phyloP scores from a whole-genome alignment of 2,329 filamentous ascomycete species.

The Ophiocordyceps camponoti-rufipedis region DNA sequence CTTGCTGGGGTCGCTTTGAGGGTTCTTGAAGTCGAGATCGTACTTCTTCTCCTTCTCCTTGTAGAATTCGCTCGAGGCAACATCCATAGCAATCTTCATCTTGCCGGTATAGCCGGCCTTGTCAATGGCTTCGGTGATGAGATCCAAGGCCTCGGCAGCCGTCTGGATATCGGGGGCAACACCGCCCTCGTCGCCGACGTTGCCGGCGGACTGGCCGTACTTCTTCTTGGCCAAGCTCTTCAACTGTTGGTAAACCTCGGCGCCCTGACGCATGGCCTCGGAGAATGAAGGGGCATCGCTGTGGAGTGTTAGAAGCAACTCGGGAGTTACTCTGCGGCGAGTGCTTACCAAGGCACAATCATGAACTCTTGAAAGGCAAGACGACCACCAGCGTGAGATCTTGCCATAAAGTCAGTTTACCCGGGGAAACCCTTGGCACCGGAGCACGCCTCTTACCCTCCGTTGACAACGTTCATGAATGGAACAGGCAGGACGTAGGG shows the following conservation, averaged over 20 bases:
- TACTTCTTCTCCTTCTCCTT: slow-evolving; percentile 97
- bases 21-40: slow-evolving; percentile 99
- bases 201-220: slow-evolving; percentile 96
- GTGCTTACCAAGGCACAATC: slow-evolving; percentile 58
- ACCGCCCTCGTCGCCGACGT: slow-evolving; percentile 98
- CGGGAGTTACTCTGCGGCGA: too few species aligned
- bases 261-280: slow-evolving; percentile 88
- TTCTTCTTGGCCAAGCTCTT: slow-evolving; percentile 97
- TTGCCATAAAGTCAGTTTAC: slow-evolving; percentile 9
- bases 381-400: slow-evolving; percentile 93
- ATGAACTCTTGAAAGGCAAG: slow-evolving; percentile 94
- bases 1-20: slow-evolving; percentile 85
- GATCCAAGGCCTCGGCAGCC: slow-evolving; percentile 85
- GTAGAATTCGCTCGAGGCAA: slow-evolving; percentile 99
- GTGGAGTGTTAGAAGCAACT: not conserved
- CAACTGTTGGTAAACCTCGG: slow-evolving; percentile 96
- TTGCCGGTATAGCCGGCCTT: slow-evolving; percentile 87
- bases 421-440: not conserved
- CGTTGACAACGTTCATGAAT: slow-evolving; percentile 90
- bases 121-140: slow-evolving; percentile 90
- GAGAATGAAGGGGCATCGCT: slow-evolving; percentile 77
- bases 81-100: slow-evolving; percentile 98
- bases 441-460: slow-evolving; percentile 25
- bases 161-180: slow-evolving; percentile 98
- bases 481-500: slow-evolving; percentile 78